Evolutionary conservation across 805 yeast genomes (phyloP), one percentile per base, ranked within the genome.

Genomic region (Teunomyces panamensis): DNA sequence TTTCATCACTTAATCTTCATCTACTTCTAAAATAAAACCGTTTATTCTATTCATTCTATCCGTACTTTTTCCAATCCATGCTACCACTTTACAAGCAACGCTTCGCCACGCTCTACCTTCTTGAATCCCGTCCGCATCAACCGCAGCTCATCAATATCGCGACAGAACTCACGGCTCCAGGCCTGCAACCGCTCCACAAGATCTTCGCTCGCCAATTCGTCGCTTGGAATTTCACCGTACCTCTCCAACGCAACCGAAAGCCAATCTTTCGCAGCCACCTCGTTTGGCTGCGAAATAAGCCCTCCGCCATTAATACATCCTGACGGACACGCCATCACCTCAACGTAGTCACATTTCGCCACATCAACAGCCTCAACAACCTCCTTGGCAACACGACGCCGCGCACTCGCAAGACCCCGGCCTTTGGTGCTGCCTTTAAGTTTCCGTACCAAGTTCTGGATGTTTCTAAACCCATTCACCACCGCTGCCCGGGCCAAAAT

Each of bases 221-320:
- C 17, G 13, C 52, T 42, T 1, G 69, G 69, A 7, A 76, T 70
- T 7, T 55, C 44, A 13, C 56, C 53, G 61, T 80, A 75, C 37
- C 65, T 57, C 2, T 58, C 52, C 14, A 63, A 57, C 4, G 74
- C 73, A 20, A 64, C 53, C 8, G 56, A 56, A 17, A 77, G 60
- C 84, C 81, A 80, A 13, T 65, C 73, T 61, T 81, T 71, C 54
- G 62, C 68, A 43, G 59, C 43, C 0, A 55, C 55, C 4, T 62
- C 75, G 1, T 57, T 53, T 0, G 81, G 80, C 4, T 73, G 74
- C 4, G 80, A 75, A 14, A 89, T 78, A 57, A 90, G 91, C 0
- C 99, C 99, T 17, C 99, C 98, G 9, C 99, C 99, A 59, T 92
- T 94, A 48, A 91, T 87, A 60, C 98, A 94, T 1, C 99, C 99